Evolutionary conservation across 441 rosid genomes (phyloP).

Genomic region (Aquilaria agallochum): DNA sequence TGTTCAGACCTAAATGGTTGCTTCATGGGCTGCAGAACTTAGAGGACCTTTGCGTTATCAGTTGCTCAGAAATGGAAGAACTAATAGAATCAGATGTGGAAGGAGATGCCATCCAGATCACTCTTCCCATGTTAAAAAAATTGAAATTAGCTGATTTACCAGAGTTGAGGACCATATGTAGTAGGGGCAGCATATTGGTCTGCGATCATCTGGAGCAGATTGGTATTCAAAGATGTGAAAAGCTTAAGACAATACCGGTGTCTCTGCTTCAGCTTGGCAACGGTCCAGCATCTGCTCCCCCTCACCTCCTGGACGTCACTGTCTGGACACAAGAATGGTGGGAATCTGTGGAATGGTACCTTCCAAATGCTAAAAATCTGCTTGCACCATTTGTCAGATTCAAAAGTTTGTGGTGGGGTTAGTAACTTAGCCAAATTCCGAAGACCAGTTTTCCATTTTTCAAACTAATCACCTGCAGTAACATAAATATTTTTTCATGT

Average conservation of each 20-base stretch:
- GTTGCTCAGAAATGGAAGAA: slow-evolving; percentile 10
- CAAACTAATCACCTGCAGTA: too few species aligned
- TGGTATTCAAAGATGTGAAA: slow-evolving; percentile 8
- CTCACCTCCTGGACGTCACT: background rate
- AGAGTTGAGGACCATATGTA: slow-evolving; percentile 12
- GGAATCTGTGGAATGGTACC: slow-evolving; percentile 2
- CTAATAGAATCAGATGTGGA: slow-evolving; percentile 13
- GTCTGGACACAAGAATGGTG: background rate
- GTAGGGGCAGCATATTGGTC: background rate
- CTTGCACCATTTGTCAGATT: background rate
- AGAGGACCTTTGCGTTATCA: slow-evolving; percentile 11
- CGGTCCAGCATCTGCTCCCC: background rate
- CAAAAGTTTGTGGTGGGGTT: too few species aligned
- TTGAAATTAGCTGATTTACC: slow-evolving; percentile 4
- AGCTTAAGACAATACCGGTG: slow-evolving; percentile 19
- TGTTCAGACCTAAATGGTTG: slow-evolving; percentile 10
- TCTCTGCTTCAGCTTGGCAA: background rate
- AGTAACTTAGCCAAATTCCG: too few species aligned
- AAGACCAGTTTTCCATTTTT: too few species aligned
- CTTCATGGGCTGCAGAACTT: slow-evolving; percentile 11
- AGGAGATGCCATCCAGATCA: background rate
- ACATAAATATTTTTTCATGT: too few species aligned
- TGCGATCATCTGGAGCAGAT: slow-evolving; percentile 11
- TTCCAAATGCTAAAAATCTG: background rate
- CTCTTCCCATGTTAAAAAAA: slow-evolving; percentile 6